Evolutionary conservation across 495 filamentous ascomycete genomes (phyloP), one percentile per base, ranked within the genome.

Genomic region (Talaromyces borbonicus): DNA sequence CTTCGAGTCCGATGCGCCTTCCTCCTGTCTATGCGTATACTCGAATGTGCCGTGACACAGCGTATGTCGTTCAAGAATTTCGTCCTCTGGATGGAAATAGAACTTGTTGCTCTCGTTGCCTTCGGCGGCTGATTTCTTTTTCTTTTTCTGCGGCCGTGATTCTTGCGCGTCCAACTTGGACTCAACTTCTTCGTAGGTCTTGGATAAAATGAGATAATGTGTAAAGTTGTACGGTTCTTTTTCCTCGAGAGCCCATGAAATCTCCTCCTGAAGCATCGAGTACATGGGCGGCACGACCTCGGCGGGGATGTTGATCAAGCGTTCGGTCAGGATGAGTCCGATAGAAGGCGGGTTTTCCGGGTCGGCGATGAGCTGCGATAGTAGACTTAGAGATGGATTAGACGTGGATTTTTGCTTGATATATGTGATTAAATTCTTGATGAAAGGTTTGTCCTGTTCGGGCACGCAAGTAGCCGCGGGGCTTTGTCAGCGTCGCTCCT

Each of bases 21-120:
- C 84, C 26, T 80, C 84, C 35, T 71, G 67, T 58, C 88, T 77
- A 61, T 85, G 90, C 11, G 78, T 79, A 58, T 87, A 96, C 18
- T 82, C 78, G 56, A 81, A 87, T 25, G 71, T 72, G 8, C 79
- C 84, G 32, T 66, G 66, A 45, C 74, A 84, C 24, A 76, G 44
- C 9, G 85, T 83, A 63, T 87, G 72, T 49, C 76, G 75, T 54
- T 90, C 78, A 49, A 96, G 61, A 45, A 90, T 77, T 69, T 99
- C 92, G 57, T 99, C 93, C 63, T 99, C 93, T 2, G 92, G 87
- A 61, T 99, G 93, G 69, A 97, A 99, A 63, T 87, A 94, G 66
- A 89, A 90, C 12, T 64, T 60, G 36, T 19, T 43, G 2, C 36
- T 22, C 29, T 63, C 62, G 30, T 73, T 72, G 47, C 68, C 69